Evolutionary conservation across 306 rosid genomes (phyloP), one percentile per base, ranked within the genome.

Genomic region (Lathyrus oleraceus): DNA sequence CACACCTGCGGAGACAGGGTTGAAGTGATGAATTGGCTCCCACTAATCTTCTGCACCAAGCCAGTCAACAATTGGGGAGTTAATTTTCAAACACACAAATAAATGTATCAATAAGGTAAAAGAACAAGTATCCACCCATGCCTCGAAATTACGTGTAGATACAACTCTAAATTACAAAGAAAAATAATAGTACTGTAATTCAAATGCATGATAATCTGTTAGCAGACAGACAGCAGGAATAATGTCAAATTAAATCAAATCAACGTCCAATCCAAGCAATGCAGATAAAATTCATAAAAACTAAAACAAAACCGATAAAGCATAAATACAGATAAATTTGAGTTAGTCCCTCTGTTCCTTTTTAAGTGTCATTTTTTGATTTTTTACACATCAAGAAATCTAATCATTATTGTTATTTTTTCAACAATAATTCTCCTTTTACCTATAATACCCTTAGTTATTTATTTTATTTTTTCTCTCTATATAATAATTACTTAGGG

Each of bases 41-140:
- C 30, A 72, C 68, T 79, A 79, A 79, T 83, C 84, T 76, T 83
- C 87, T 83, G 87, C 35, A 39, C 32, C 48, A 61, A 82, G 48
- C 20, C 58, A 73, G 61, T 32, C 20, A 71, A 73, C 62, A 27
- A 57, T 28, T 28, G 15, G 2, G 5, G 36, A 53, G 61, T 78
- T 57, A 78, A 13, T 49, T 67, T 40, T 63, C 57, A 67, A 28
- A 45, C 17, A 45, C 56, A 67, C 48, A 48, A 61, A 43, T 12
- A 40, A 21, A 49, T 56, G 56, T 15, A 72, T 44, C 19, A n/a
- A 40, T 39, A 32, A 73, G 16, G 76, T 30, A 32, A 35, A 44
- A 68, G 44, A 57, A 48, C 44, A 61, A 39, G 60, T 27, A 63
- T 44, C 27, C 25, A 61, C 9, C 32, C 25, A 19, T 15, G 20